Base-by-base conservation (phyloP, 2,329 filamentous ascomycete species). In the Colletotrichum sp. region DNA sequence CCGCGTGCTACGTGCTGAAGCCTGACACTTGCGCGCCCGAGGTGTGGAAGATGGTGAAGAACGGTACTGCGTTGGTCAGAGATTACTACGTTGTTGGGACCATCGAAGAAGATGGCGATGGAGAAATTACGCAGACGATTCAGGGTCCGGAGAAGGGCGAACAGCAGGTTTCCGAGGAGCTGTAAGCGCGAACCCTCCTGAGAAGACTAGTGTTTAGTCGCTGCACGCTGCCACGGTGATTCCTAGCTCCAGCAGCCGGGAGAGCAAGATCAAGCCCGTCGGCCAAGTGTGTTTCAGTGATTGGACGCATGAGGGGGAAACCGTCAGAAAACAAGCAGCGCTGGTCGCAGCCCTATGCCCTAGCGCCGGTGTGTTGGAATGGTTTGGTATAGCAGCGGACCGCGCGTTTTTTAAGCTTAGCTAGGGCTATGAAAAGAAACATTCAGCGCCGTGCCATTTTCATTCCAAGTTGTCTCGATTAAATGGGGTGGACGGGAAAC, bases 1-100 rank as follows among this genome's bases (percentile, higher is more conserved):
- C 88, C 21, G 91, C 88, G 9, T 94, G 93, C 84, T 93, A 90
- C 83, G 79, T 93, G 10, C 87, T 92, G 38, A 85, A 86, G 52
- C 85, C 90, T n/a, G 82, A 82, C 6, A 91, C 90, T 1, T 94
- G 93, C 81, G 88, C 87, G 1, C 81, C 86, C 1, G 88, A 90
- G 10, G 86, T 93, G 79, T 88, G 87, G 74, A 82, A 84, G 24
- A 88, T 86, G 80, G 88, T 94, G 48, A 80, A 84, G 9, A 83
- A 83, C 1, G 88, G 89, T 5, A 82, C 89, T 61, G 93, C 90
- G 0, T 83, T 87, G 8, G 86, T 93, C 30, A 88, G 78, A 74
- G 79, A 86, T 63, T 85, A 79, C 67, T 82, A 80, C 64, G 83
- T 85, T 0, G 78, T 82, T 30, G 13, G 78, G 4, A 78, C 72